Base-by-base conservation (phyloP, 1,139 yeast genomes). In the Taphrina pruni region DNA sequence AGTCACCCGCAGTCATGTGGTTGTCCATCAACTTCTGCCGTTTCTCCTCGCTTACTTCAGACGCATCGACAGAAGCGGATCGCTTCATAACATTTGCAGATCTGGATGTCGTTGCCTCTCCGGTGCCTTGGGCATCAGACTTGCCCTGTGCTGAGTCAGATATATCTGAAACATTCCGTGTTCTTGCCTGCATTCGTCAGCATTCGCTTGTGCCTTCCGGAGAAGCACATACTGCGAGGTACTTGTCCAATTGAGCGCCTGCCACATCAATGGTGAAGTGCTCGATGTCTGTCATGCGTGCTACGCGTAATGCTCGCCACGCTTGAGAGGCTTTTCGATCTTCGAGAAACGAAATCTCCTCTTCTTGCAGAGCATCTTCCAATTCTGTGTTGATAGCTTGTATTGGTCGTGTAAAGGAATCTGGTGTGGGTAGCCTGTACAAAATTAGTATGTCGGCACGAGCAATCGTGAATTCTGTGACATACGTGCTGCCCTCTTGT, bases 241-340 rank as follows among this genome's bases (percentile, higher is more conserved):
- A 62, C 6, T 54, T 45, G n/a, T 36, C 50, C n/a, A 62, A 43
- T 9, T 39, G 20, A 14, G 58, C 66, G 9, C 66, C 66, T 11
- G 66, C 66, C 38, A 62, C 66, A 17, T 35, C 39, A 9, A 39
- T 43, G n/a, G 66, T 62, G 41, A 62, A 62, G 32, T 38, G 38
- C 14, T 51, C 21, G 32, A 52, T 41, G 36, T 62, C 66, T 11
- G 56, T 11, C 26, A 51, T 17, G 7, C 52, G 56, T 11, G 66
- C 58, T 8, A 41, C 20, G 11, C 66, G 66, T 20, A 62, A 21
- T n/a, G 66, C 66, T 35, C 56, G 58, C 66, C 66, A 62, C 12
- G 60, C 36, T 14, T 52, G 50, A 6, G 60, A 51, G 26, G 66
- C 66, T 21, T 39, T 62, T 5, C 43, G 51, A n/a, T 62, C 66